Evolutionary conservation across 192 early-diverging fungal genomes (phyloP).

Genomic region (Entomortierella chlamydospora): DNA sequence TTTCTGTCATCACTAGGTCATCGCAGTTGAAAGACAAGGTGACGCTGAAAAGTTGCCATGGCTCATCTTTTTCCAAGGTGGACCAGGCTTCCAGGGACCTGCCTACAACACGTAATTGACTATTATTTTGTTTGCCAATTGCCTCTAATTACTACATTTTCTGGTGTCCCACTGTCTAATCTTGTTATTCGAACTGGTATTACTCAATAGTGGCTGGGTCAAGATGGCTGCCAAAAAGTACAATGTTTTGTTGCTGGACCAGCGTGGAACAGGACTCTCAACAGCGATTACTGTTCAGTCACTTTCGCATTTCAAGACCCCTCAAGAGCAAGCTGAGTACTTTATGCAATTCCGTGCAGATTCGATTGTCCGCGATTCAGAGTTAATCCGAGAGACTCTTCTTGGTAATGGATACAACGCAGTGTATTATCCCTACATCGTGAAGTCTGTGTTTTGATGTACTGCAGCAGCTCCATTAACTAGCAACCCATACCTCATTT

Average conservation of each 20-base stretch:
- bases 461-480: not conserved
- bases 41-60: slow-evolving; percentile 53
- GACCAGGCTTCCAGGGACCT: slow-evolving; percentile 46
- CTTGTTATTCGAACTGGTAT: not conserved
- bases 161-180: too few species aligned
- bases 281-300: slow-evolving; percentile 64
- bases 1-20: slow-evolving; percentile 23
- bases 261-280: slow-evolving; percentile 77
- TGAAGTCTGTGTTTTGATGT: too few species aligned
- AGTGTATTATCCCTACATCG: too few species aligned
- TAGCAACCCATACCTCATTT: not conserved
- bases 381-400: slow-evolving; percentile 68
- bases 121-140: too few species aligned
- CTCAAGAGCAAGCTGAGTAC: slow-evolving; percentile 69
- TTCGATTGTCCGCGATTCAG: slow-evolving; percentile 75
- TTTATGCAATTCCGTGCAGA: slow-evolving; percentile 75
- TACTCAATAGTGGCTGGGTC: slow-evolving; percentile 36
- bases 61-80: slow-evolving; percentile 49
- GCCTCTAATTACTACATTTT: too few species aligned
- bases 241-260: slow-evolving; percentile 75
- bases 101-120: slow-evolving; percentile 52
- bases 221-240: slow-evolving; percentile 65
- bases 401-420: slow-evolving; percentile 40
- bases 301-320: slow-evolving; percentile 59
- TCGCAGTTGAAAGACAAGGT: slow-evolving; percentile 33